Conservation (phyloP, 225 moss, liverwort and hornwort genomes). For the Ulota crispa region DNA sequence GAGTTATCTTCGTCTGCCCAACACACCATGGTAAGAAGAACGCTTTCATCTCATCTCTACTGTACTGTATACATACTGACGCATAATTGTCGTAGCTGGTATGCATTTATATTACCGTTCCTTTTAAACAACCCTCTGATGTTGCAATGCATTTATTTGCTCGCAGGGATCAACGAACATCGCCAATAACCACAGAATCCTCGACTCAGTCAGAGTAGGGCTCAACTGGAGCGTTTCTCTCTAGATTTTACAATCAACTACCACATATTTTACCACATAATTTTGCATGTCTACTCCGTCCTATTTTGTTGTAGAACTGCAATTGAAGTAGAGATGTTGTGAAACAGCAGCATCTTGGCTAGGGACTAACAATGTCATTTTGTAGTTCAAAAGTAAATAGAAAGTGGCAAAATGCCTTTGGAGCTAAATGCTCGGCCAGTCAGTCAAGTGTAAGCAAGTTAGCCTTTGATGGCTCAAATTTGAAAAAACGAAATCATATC, state of each 20-base stretch:
- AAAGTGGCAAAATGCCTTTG: not conserved
- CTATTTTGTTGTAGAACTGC: not conserved
- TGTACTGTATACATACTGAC: not conserved
- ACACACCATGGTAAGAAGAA: conserved; percentile 20
- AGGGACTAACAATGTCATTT: not conserved
- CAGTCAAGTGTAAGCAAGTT: too few relatives aligned
- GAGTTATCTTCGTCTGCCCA: conserved; percentile 22
- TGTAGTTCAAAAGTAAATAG: not conserved
- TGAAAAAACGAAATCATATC: not conserved
- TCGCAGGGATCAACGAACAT: conserved; percentile 3
- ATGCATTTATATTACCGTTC: not conserved
- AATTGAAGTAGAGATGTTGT: not conserved
- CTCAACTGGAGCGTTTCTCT: not conserved
- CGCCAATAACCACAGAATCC: not conserved
- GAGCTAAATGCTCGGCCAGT: not conserved
- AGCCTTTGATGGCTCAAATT: not conserved
- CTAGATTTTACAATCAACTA: not conserved
- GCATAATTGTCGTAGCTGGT: not conserved
- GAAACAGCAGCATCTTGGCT: not conserved
- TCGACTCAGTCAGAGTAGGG: not conserved
- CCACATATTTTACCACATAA: not conserved
- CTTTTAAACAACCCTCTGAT: not conserved
- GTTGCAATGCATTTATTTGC: not conserved
- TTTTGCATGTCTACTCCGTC: not conserved
- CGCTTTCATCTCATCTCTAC: not conserved